Evolutionary conservation across 495 filamentous ascomycete species (phyloP).

Genomic region (Penicillium crystallinum): DNA sequence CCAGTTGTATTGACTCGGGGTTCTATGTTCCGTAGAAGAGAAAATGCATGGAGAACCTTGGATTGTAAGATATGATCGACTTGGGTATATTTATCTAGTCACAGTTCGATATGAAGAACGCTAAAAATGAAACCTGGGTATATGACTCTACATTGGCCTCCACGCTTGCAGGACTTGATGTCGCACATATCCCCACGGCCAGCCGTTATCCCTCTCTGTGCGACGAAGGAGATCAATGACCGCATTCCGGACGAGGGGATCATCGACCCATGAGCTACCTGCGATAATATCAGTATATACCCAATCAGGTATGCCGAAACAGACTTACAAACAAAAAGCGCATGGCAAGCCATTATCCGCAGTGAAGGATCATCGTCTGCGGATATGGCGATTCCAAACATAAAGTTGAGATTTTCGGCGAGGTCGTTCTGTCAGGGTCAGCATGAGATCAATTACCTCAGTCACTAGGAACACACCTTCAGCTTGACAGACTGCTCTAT

Average conservation of each 20-base stretch:
- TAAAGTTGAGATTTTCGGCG: conserved; percentile 26
- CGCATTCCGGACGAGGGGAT: conserved; percentile 17
- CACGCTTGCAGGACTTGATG: conserved; percentile 5
- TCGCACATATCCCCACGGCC: conserved; percentile 28
- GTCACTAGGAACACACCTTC: conserved; percentile 19
- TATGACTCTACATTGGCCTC: conserved; percentile 1
- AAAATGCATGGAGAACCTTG: too few species aligned
- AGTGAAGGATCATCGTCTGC: conserved; percentile 35
- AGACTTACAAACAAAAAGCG: conserved; percentile 33
- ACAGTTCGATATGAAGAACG: neutral
- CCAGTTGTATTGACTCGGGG: too few species aligned
- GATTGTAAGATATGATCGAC: too few species aligned
- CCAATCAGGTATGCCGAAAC: neutral
- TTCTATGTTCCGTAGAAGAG: too few species aligned
- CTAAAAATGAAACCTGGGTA: neutral
- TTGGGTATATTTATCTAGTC: too few species aligned
- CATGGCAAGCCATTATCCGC: conserved; percentile 39
- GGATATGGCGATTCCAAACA: conserved; percentile 39
- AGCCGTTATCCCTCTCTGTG: conserved; percentile 24
- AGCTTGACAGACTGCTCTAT: conserved; percentile 11
- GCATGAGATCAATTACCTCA: neutral
- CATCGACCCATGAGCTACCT: conserved; percentile 35
- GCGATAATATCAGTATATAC: neutral
- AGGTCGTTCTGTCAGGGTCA: conserved; percentile 21
- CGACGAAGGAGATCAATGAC: conserved; percentile 25